Percentiles rank a stretch among this genome's conserved stretches.
Evolutionary conservation across 2,329 filamentous ascomycete species (phyloP).

Genomic region (Xylaria sp.): DNA sequence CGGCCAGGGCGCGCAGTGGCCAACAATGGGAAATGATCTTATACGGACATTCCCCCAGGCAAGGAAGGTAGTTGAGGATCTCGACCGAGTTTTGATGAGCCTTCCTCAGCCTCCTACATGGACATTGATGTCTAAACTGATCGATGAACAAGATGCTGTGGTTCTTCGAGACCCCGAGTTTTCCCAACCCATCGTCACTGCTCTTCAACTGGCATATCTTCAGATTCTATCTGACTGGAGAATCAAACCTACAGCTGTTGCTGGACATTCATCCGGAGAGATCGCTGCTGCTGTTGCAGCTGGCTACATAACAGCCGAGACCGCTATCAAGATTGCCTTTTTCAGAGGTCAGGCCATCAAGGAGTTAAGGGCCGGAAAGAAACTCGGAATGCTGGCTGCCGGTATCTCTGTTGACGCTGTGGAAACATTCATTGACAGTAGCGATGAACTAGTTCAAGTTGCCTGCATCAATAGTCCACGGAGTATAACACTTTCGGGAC

Average conservation of each 20-base stretch:
- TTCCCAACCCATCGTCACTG: conserved; percentile 52
- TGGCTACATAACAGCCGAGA: conserved; percentile 40
- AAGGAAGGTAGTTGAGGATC: conserved; percentile 14
- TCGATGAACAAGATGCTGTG: conserved; percentile 26
- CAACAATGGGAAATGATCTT: conserved; percentile 32
- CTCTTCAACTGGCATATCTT: conserved; percentile 52
- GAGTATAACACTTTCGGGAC: conserved; percentile 49
- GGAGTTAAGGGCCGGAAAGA: conserved; percentile 7
- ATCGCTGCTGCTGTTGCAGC: conserved; percentile 49
- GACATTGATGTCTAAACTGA: conserved; percentile 36
- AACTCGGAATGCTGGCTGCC: conserved; percentile 50
- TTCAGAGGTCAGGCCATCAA: conserved; percentile 46
- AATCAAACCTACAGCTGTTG: conserved; percentile 39
- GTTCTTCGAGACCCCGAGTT: conserved; percentile 44
- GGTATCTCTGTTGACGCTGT: conserved; percentile 41
- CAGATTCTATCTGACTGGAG: conserved; percentile 45
- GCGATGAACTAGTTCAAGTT: conserved; percentile 37
- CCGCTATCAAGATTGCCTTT: conserved; percentile 49
- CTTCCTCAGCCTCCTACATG: conserved; percentile 36
- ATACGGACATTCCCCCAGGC: conserved; percentile 24
- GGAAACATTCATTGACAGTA: conserved; percentile 35
- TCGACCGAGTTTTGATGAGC: conserved; percentile 37
- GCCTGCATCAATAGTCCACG: conserved; percentile 47
- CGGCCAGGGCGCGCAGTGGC: conserved; percentile 37
- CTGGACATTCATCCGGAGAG: conserved; percentile 51